Evolutionary conservation across 2,329 filamentous ascomycete genomes (phyloP).

Genomic region (Erysiphe pulchra): DNA sequence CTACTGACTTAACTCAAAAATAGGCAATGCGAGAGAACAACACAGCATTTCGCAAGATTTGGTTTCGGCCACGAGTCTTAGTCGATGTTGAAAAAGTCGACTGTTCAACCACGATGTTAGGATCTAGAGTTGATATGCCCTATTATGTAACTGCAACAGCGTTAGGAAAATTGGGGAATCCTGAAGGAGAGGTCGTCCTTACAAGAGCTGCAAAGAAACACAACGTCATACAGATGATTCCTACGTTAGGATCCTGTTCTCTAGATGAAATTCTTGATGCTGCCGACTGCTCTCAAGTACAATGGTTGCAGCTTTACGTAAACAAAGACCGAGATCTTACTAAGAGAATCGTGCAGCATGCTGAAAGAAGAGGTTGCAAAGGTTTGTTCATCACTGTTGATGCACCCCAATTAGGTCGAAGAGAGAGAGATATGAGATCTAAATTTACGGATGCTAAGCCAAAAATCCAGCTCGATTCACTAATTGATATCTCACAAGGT

Average conservation of each 20-base stretch:
- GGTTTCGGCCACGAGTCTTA: slow-evolving; percentile 80
- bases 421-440: slow-evolving; percentile 92
- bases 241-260: slow-evolving; percentile 83
- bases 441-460: slow-evolving; percentile 73
- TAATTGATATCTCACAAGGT: slow-evolving; percentile 70
- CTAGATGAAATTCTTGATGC: slow-evolving; percentile 96
- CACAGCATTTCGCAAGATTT: slow-evolving; percentile 83
- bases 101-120: slow-evolving; percentile 79
- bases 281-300: slow-evolving; percentile 49
- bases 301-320: slow-evolving; percentile 89
- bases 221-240: slow-evolving; percentile 93
- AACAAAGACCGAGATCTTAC: slow-evolving; percentile 91
- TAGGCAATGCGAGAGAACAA: slow-evolving; percentile 92
- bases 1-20: slow-evolving; percentile 3
- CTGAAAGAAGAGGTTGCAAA: slow-evolving; percentile 75
- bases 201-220: slow-evolving; percentile 66
- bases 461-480: slow-evolving; percentile 50
- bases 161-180: slow-evolving; percentile 78
- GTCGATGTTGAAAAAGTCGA: slow-evolving; percentile 77
- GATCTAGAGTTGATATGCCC: slow-evolving; percentile 56
- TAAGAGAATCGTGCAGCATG: slow-evolving; percentile 69
- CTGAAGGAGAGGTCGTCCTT: slow-evolving; percentile 78
- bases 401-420: slow-evolving; percentile 75
- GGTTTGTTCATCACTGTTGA: slow-evolving; percentile 97
- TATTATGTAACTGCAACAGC: slow-evolving; percentile 96